Evolutionary conservation across 1,284 basidiomycete species (phyloP), one percentile per base, ranked within the genome.

Genomic region (Naganishia cerealis): DNA sequence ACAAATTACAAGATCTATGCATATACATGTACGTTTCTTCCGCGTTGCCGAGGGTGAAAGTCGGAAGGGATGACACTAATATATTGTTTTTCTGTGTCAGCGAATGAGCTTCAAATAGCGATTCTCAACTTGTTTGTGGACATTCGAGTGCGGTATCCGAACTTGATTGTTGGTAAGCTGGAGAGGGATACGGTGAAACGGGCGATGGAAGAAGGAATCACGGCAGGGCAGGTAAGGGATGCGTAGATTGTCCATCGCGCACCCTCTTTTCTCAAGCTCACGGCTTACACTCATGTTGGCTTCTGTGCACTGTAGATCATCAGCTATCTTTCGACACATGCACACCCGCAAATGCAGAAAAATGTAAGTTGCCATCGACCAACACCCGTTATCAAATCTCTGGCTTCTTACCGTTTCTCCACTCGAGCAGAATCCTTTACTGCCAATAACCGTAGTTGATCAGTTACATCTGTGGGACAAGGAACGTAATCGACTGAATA

Each of bases 1-100:
- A 99, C 96, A 26, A 99, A 99, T 82, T 99, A 98, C 82, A 90
- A 94, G 71, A 83, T 99, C 68, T 99, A 99, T 80, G 96, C 96
- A 0, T 99, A 99, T 80, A 99, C 96, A 46, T 90, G 92, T 92
- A 80, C 72, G 82, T 75, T 40, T 24, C 18, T 56, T 24, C 24
- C 33, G 29, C 15, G n/a, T 21, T n/a, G 42, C 0, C 46, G 10
- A 56, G 18, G 40, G 8, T 8, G 39, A 6, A 36, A n/a, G 56
- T 16, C 6, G 36, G 5, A 6, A 50, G 7, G 29, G 9, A 48
- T 29, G n/a, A 55, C 29, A 56, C 53, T 69, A n/a, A 54, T 26
- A 21, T 57, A 1, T 57, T 18, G 15, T 42, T 4, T 59, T 33
- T n/a, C 15, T 29, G 38, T 4, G 8, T 0, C 72, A 92, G 91